Evolutionary conservation across 2,329 filamentous ascomycete species (phyloP).

Genomic region (Epichloe typhina): DNA sequence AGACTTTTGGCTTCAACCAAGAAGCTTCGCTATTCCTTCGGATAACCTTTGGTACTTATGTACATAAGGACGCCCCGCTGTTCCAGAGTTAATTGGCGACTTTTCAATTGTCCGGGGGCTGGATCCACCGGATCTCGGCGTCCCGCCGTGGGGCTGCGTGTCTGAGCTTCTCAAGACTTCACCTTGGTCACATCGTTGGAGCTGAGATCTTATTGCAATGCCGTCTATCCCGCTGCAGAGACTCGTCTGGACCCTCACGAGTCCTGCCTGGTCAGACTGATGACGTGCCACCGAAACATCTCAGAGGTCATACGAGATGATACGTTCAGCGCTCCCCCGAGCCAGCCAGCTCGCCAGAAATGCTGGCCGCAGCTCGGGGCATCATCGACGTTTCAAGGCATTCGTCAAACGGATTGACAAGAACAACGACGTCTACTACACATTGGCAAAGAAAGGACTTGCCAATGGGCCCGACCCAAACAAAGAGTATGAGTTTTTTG

Average conservation of each 20-base stretch:
- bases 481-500: constrained; percentile 19
- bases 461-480: constrained; percentile 6
- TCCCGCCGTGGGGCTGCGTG: background rate
- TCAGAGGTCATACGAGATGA: constrained; percentile 5
- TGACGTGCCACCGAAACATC: background rate
- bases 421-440: constrained; percentile 16
- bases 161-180: background rate
- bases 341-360: constrained; percentile 4
- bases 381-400: constrained; percentile 9
- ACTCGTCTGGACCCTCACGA: background rate
- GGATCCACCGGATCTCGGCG: constrained; percentile 4
- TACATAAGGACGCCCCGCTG: background rate
- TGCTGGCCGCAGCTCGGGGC: background rate
- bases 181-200: background rate
- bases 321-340: constrained; percentile 7
- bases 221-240: background rate
- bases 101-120: background rate
- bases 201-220: background rate
- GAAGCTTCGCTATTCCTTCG: background rate
- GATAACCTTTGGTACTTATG: background rate
- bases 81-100: background rate
- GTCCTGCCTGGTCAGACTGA: background rate
- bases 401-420: constrained; percentile 13
- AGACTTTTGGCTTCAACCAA: background rate
- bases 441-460: constrained; percentile 9